These are phyloP conservation scores for Starmerella roubikii DNA, from an alignment of 805 yeast species.

Conservation along the genomic window DNA sequence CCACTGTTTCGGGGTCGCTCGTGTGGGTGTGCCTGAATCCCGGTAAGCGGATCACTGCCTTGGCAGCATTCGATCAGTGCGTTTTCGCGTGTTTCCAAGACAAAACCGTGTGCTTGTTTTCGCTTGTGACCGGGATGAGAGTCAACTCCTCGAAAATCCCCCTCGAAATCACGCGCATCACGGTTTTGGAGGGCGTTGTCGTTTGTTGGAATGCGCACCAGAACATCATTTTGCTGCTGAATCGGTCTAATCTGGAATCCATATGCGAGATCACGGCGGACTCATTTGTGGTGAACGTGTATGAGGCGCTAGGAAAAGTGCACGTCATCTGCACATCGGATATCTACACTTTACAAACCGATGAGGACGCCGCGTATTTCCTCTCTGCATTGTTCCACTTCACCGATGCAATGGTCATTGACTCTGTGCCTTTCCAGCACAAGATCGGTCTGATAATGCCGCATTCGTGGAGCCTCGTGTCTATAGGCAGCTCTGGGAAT, in stretches of 20 bases:
- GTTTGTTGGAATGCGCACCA: conserved; percentile 5
- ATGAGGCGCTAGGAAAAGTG: conserved; percentile 1
- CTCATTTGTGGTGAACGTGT: conserved; percentile 5
- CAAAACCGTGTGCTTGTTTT: background rate
- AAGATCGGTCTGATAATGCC: conserved; percentile 2
- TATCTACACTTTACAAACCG: conserved; percentile 1
- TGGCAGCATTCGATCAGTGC: conserved; percentile 1
- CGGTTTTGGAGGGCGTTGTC: conserved; percentile 10
- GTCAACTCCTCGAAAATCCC: background rate
- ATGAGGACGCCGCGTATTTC: no score
- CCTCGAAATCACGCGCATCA: background rate
- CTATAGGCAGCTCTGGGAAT: background rate
- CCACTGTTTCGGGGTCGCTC: background rate
- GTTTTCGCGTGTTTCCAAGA: conserved; percentile 4
- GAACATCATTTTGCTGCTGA: conserved; percentile 1
- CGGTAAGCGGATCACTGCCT: conserved; percentile 2
- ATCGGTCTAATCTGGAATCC: conserved; percentile 10
- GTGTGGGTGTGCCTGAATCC: conserved; percentile 8
- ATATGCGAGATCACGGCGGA: background rate
- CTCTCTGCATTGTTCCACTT: background rate
- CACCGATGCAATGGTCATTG: background rate
- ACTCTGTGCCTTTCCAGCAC: background rate
- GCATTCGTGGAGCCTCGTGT: conserved; percentile 4
- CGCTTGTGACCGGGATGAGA: conserved; percentile 4
- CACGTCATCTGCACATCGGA: conserved; percentile 5